Conservation (phyloP, 306 rosid species). For the Rosa lucieae region DNA sequence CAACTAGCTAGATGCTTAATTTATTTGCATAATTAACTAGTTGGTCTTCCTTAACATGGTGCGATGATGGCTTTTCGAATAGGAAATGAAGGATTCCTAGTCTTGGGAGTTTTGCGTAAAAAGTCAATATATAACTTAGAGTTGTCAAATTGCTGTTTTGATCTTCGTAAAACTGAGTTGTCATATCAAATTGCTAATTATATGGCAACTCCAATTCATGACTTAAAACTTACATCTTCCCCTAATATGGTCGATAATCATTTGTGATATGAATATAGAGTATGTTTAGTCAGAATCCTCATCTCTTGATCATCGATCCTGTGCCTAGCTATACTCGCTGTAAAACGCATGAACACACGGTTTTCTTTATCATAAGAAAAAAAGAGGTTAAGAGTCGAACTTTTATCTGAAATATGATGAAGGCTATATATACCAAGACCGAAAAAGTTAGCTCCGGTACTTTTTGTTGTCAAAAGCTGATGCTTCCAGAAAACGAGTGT, state of each 20-base stretch:
- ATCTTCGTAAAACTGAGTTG: background rate
- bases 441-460: too few relatives aligned
- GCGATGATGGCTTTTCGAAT: background rate
- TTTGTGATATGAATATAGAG: background rate
- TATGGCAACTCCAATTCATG: background rate
- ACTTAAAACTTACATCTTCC: background rate
- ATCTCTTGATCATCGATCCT: background rate
- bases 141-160: background rate
- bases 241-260: background rate
- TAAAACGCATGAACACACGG: background rate
- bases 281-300: background rate
- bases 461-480: too few relatives aligned
- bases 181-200: background rate
- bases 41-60: background rate
- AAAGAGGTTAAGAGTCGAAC: background rate
- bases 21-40: background rate
- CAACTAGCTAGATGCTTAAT: background rate
- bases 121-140: background rate
- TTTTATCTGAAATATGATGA: background rate
- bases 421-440: too few relatives aligned
- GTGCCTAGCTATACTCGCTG: background rate
- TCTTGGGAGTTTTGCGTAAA: background rate
- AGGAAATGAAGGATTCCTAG: background rate
- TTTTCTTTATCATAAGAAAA: background rate
- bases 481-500: too few relatives aligned